Percentiles rank a stretch among this genome's conserved stretches.
Conservation (phyloP, 257 asterid genomes). For the Euphrasia confusa region DNA sequence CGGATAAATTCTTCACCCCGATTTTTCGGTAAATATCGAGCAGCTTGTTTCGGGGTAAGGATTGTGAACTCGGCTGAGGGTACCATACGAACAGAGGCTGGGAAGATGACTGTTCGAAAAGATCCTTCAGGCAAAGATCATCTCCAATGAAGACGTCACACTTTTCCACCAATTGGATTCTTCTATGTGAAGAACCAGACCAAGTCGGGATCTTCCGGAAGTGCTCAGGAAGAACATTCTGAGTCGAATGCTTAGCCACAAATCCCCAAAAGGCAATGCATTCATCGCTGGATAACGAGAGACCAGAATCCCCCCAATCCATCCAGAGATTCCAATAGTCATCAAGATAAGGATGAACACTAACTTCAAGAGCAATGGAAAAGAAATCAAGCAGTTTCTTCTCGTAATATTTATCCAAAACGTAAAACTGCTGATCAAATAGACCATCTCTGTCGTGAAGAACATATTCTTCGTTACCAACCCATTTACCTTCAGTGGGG, state of each 20-base stretch:
- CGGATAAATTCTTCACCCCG: not conserved
- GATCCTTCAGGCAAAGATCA: not conserved
- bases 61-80: not conserved
- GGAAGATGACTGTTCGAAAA: not conserved
- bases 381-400: not conserved
- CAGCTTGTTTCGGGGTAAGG: not conserved
- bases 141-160: not conserved
- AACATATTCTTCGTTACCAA: not conserved
- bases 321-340: not conserved
- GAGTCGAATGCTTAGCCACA: not conserved
- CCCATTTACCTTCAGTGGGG: not conserved
- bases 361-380: not conserved
- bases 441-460: slow-evolving; percentile 1
- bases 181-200: not conserved
- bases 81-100: not conserved
- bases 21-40: not conserved
- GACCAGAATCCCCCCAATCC: not conserved
- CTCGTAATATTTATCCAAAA: not conserved
- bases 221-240: not conserved
- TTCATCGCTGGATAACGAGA: not conserved
- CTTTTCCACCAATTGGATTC: not conserved
- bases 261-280: not conserved
- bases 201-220: not conserved
- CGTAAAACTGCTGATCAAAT: not conserved
- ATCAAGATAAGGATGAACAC: not conserved